Base-by-base conservation (phyloP, 805 yeast species). In the Nakazawaea peltata region DNA sequence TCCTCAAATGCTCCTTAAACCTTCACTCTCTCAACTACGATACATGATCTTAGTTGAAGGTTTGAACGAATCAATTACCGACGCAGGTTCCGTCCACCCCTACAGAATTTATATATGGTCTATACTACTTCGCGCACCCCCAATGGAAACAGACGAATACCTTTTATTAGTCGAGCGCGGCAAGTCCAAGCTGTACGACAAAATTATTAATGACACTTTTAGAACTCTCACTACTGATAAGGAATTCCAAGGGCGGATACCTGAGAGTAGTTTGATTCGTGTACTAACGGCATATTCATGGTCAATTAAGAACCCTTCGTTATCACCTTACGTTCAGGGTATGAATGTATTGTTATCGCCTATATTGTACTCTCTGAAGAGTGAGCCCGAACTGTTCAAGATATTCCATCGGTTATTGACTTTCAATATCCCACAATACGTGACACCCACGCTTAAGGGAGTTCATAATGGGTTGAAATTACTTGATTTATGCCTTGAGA, bases 301-400 rank as follows among this genome's bases (percentile, higher is more conserved):
- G 53, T 26, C 19, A 10, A 56, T 26, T 10, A 26, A 30, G 26
- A 39, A 40, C 7, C 30, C 44, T 2, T n/a, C n/a, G n/a, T 45
- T 64, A n/a, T 63, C 67, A 6, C 59, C 65, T 0, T 85, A 85
- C 50, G 95, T 87, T n/a, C 96, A 87, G 52, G 96, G 96, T 2
- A 75, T 88, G 81, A 87, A 87, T 51, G 86, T 87, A 0, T 54
- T 87, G 16, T 69, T 81, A 17, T 96, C 95, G 0, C 95, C 96
- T 1, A 71, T 87, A 37, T 69, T 86, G 13, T 87, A 74, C 51
- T 68, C 81, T 1, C 69, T 81, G 46, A 76, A 78, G 28, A 74
- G 86, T 24, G 97, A 87, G 52, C 87, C 95, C 0, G 85, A 86
- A 57, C 92, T 95, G 2, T 86, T 77, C 51, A 73, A 81, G 9